These are phyloP conservation scores for Erodium trifolium DNA, from an alignment of 441 rosid species.

Conservation along the genomic window DNA sequence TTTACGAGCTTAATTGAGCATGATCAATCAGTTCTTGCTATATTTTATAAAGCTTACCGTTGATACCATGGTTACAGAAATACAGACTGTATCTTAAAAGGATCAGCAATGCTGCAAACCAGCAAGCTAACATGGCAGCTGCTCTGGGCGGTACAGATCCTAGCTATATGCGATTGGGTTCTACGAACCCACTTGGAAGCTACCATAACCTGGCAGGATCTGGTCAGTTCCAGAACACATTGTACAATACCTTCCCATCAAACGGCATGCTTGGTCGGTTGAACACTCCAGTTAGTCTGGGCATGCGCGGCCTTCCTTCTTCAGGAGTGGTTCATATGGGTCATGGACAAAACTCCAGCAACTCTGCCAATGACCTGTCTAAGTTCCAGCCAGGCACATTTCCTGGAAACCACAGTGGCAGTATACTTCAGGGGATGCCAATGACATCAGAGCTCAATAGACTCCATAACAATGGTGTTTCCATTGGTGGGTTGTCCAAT, in stretches of 20 bases:
- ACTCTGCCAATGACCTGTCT: constrained; percentile 23
- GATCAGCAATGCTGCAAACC: constrained; percentile 56
- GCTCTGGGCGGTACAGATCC: constrained; percentile 56
- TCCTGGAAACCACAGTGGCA: constrained; percentile 34
- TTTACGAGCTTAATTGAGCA: too few species aligned
- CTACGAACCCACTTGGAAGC: constrained; percentile 48
- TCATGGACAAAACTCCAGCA: constrained; percentile 36
- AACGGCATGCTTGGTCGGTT: constrained; percentile 51
- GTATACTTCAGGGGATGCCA: constrained; percentile 61
- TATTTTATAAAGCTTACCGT: constrained; percentile 18
- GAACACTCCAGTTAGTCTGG: constrained; percentile 50
- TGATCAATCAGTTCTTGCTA: background rate
- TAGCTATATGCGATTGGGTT: constrained; percentile 43
- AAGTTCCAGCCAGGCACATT: constrained; percentile 37
- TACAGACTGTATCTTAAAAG: constrained; percentile 75
- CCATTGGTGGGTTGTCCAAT: constrained; percentile 29
- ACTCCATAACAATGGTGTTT: constrained; percentile 34
- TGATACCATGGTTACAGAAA: constrained; percentile 47
- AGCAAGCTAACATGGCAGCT: constrained; percentile 61
- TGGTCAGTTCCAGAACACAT: constrained; percentile 37
- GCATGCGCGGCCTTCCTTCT: constrained; percentile 55
- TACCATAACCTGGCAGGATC: constrained; percentile 39
- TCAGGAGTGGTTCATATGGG: constrained; percentile 31
- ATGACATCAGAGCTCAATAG: constrained; percentile 44
- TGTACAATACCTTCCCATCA: constrained; percentile 44